Conservation (phyloP, 495 filamentous ascomycete species). For the Xylaria flabelliformis region DNA sequence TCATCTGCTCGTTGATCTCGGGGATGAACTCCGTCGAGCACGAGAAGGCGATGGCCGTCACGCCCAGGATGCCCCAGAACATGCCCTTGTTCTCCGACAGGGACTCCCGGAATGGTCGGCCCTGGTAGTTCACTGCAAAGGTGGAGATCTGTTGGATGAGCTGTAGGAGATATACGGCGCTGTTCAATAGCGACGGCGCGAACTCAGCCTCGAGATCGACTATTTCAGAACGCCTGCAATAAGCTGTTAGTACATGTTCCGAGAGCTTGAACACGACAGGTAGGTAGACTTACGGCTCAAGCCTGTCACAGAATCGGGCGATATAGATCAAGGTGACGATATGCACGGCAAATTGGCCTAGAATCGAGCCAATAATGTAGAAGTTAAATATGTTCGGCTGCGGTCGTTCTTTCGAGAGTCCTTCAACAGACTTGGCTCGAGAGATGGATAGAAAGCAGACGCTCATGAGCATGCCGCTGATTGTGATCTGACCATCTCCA, state of each 20-base stretch:
- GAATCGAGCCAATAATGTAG: conserved; percentile 97
- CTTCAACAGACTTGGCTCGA: conserved; percentile 91
- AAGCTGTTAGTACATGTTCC: not conserved
- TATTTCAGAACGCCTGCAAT: conserved; percentile 65
- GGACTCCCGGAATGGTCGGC: conserved; percentile 94
- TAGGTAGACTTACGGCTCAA: conserved; percentile 72
- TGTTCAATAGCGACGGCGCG: conserved; percentile 91
- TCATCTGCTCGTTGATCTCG: conserved; percentile 92
- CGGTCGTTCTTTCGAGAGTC: conserved; percentile 93
- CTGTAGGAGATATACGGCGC: conserved; percentile 95
- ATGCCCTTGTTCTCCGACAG: conserved; percentile 96
- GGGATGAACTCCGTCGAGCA: conserved; percentile 97
- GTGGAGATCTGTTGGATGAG: conserved; percentile 99
- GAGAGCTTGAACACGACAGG: conserved; percentile 36
- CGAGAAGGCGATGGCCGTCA: conserved; percentile 88
- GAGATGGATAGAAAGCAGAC: conserved; percentile 99
- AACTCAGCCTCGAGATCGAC: conserved; percentile 97
- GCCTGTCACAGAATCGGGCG: conserved; percentile 80
- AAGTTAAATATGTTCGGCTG: conserved; percentile 99
- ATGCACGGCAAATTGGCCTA: conserved; percentile 97
- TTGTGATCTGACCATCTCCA: conserved; percentile 96
- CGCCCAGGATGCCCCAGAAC: conserved; percentile 93
- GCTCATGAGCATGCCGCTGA: conserved; percentile 99
- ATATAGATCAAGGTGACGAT: conserved; percentile 95
- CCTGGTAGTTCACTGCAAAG: conserved; percentile 99